Evolutionary conservation across 306 rosid genomes (phyloP).

Genomic region (Casuarina glauca): DNA sequence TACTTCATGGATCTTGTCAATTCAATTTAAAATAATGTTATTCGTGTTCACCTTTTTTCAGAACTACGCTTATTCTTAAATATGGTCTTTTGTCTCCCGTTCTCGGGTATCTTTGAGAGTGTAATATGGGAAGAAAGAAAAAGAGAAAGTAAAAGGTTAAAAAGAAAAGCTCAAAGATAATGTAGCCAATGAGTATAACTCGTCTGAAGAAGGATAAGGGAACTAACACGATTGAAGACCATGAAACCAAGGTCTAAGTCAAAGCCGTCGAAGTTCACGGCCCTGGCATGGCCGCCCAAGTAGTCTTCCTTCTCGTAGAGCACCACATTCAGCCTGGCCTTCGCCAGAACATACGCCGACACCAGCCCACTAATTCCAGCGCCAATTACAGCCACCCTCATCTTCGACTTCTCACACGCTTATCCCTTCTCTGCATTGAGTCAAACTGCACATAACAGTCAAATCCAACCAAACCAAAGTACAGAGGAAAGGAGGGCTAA

Average conservation of each 20-base stretch:
- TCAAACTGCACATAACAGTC: not conserved
- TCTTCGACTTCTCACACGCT: conserved; percentile 18
- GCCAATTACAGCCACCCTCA: conserved; percentile 79
- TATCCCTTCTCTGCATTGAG: not conserved
- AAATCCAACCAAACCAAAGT: not conserved
- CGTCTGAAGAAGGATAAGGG: not conserved
- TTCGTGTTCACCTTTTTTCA: too few relatives aligned
- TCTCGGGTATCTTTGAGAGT: too few relatives aligned
- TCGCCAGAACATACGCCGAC: conserved; percentile 53
- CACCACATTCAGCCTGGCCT: conserved; percentile 50
- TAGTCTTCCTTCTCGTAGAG: conserved; percentile 65
- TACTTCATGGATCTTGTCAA: not conserved
- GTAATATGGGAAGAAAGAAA: too few relatives aligned
- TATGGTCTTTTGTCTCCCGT: too few relatives aligned
- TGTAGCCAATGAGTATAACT: too few relatives aligned
- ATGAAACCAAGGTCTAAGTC: conserved; percentile 82
- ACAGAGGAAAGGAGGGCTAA: too few relatives aligned
- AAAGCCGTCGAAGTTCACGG: conserved; percentile 57
- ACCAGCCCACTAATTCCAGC: conserved; percentile 75
- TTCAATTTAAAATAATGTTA: not conserved
- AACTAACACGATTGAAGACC: conserved; percentile 75
- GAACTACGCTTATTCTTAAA: too few relatives aligned
- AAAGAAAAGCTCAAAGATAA: too few relatives aligned
- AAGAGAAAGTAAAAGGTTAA: too few relatives aligned
- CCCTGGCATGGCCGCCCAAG: conserved; percentile 70